Percentiles rank a stretch among this genome's conserved stretches.
Evolutionary conservation across 2,329 filamentous ascomycete species (phyloP).

Genomic region (Alternaria infectoria): DNA sequence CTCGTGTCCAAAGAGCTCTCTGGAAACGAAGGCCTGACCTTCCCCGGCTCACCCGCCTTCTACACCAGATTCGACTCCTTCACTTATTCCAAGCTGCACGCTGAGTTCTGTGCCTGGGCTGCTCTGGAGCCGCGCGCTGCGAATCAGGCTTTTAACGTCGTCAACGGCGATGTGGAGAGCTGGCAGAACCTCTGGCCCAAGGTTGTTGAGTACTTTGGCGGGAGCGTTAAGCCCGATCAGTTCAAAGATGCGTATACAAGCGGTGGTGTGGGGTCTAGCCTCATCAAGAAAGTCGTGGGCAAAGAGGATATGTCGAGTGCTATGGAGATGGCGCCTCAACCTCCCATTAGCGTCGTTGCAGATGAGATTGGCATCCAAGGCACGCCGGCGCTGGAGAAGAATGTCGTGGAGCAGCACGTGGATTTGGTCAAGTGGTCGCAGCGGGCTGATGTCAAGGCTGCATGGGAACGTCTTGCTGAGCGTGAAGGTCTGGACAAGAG

Average conservation of each 20-base stretch:
- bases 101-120: conserved; percentile 41
- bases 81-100: conserved; percentile 33
- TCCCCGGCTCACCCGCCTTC: conserved; percentile 36
- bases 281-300: not conserved
- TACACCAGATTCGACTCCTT: conserved; percentile 41
- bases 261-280: conserved; percentile 20
- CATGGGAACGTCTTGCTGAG: conserved; percentile 48
- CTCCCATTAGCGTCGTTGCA: conserved; percentile 26
- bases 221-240: conserved; percentile 40
- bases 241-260: conserved; percentile 12
- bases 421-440: conserved; percentile 53
- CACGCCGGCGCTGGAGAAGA: conserved; percentile 16
- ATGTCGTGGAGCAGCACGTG: conserved; percentile 48
- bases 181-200: conserved; percentile 55
- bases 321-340: not conserved
- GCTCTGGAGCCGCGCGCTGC: conserved; percentile 40
- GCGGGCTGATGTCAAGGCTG: conserved; percentile 46
- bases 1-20: conserved; percentile 34
- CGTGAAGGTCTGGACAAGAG: conserved; percentile 47
- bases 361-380: conserved; percentile 14
- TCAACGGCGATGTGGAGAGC: conserved; percentile 51
- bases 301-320: not conserved
- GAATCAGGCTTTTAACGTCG: conserved; percentile 53
- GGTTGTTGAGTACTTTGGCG: conserved; percentile 46
- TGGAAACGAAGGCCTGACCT: conserved; percentile 17